Evolutionary conservation across 176 grass and related monocot species (phyloP), one percentile per base, ranked within the genome.

Genomic region (Metroxylon sagu): DNA sequence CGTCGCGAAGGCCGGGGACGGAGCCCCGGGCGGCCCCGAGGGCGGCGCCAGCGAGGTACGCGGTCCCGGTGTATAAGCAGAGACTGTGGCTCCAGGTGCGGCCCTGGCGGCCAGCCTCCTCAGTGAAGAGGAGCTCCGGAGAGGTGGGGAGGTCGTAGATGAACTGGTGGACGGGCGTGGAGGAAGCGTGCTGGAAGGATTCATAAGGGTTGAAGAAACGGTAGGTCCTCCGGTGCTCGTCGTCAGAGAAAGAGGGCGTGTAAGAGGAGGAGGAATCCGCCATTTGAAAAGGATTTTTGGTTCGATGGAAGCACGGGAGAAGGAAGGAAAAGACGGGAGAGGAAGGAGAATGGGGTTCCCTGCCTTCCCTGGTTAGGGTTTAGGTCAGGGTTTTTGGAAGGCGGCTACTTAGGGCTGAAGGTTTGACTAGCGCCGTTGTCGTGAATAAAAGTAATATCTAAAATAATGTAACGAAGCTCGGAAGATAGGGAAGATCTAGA

Each of bases 111-210:
- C 18, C 12, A 8, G 59, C 58, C 50, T 72, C 70, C 59, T 72
- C 70, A 16, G 53, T 4, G 58, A 72, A 72, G 59, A 73, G 70
- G 28, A 73, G 62, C 29, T 73, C 70, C 14, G 70, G 70, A 3
- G 70, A 61, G 58, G 50, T 26, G 58, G 70, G 70, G 17, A 73
- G 70, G 50, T 73, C 70, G 70, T 73, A 63, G 50, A 73, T 54
- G 70, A 61, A 59, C 27, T 35, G 50, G 70, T 73, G 51, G 50
- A 62, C 43, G 59, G 70, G 70, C 49, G 54, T 14, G 19, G 70
- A 50, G 50, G 62, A 60, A 8, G 70, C 28, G 19, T 54, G 53
- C 26, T 26, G 27, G 18, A 73, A 1, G 14, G 70, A 39, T 28
- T 73, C 70, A 15, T 73, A 73, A 14, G 70, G 70, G 27, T 73